Evolutionary conservation across 352 stramenopile genomes (phyloP), one percentile per base, ranked within the genome.

Genomic region (Thalassiosira livingstoniorum): DNA sequence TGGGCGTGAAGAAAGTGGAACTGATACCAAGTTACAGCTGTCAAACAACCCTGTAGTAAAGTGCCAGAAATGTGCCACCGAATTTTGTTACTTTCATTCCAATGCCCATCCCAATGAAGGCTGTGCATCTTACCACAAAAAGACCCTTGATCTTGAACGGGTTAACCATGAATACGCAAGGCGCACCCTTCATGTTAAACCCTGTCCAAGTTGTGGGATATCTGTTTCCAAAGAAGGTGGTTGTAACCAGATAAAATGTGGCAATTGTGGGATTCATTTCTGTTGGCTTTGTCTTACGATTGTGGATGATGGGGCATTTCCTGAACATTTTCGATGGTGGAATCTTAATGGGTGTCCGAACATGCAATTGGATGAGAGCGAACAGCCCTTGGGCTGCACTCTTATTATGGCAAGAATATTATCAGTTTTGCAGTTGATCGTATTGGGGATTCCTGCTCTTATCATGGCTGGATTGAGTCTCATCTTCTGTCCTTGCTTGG

Each of bases 201-300:
- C 88, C 4, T 98, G 95, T 82, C 95, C 95, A 32, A 91, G 87
- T 2, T 98, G 95, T 87, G 91, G 95, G 51, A 96, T 93, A 66
- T 90, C 95, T 42, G 94, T 98, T 15, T 95, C 97, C 60, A 98
- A 98, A 75, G 95, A 92, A 89, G 93, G 92, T n/a, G 95, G 95
- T 0, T 98, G 95, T 78, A 97, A 97, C 74, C 95, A 97, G 77
- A 97, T 98, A 85, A 96, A 95, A 72, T 97, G 95, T 64, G 86
- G 92, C 15, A 91, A 92, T 31, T 97, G 95, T 80, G 86, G 77
- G 23, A 94, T 88, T 32, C 92, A 93, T 71, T 98, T 97, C 79
- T 97, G 95, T 81, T 98, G 95, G 94, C 92, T 97, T 31, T 98
- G 95, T 32, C 83, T 91, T 25, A 77, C 90, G 66, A 66, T 96